Base-by-base conservation (phyloP, 352 stramenopile species). In the Globisporangium cederbergense region DNA sequence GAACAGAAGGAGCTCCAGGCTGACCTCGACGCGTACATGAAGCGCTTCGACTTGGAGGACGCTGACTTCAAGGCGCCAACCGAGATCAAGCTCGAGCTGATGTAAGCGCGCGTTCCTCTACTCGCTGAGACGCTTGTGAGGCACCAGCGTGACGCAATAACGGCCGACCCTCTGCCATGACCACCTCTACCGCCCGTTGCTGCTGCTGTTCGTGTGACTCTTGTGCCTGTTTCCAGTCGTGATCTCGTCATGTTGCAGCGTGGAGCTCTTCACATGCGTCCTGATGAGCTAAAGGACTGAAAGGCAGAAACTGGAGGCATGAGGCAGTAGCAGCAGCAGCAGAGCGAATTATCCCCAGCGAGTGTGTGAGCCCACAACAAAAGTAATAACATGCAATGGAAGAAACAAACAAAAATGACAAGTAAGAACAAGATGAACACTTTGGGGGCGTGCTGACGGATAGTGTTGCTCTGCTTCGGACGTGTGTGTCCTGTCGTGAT, bases 1-100 rank as follows among this genome's bases (percentile, higher is more conserved):
- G 86, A 95, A 68, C 86, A 95, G 71, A 86, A 76, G 70, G 83
- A 92, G 66, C 74, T 95, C 32, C 84, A 95, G 81, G 83, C 79
- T 46, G 86, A 92, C 63, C 67, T 95, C 32, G 83, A 95, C 63
- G 82, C 86, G 25, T 95, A 93, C 82, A 90, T 92, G 79, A 93
- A 93, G 74, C 84, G 84, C 63, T 90, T 91, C 71, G 82, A 80
- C 67, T 71, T 95, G 63, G 83, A 93, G 64, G 73, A 85, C 53
- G 86, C 81, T 53, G 78, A 88, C 62, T 86, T 95, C 66, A 91
- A 88, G 83, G 83, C 86, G 55, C 72, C 81, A 40, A 92, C 83
- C 69, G 86, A 95, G 73, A 78, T 93, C 72, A 95, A 93, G 81
- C 65, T 93, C 53, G 75, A 92, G 72, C 77, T 93, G 69, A 85